Evolutionary conservation across 2,329 filamentous ascomycete species (phyloP).

Genomic region (Remersonia thermophila): DNA sequence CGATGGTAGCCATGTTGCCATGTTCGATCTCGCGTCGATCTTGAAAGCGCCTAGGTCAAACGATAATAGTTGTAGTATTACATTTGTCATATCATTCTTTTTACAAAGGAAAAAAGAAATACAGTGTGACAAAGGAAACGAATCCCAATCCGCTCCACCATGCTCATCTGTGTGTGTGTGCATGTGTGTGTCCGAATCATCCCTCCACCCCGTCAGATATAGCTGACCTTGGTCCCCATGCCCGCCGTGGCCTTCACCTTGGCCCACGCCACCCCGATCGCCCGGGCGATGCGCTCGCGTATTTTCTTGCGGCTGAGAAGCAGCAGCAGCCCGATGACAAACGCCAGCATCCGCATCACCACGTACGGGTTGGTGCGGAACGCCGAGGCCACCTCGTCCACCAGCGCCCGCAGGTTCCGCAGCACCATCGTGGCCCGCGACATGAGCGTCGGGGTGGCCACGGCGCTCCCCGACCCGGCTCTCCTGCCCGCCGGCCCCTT

Average conservation of each 20-base stretch:
- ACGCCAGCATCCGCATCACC: conserved; percentile 55
- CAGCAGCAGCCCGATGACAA: conserved; percentile 65
- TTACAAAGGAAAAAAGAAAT: conserved; percentile 6
- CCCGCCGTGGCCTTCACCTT: conserved; percentile 77
- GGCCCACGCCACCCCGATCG: conserved; percentile 60
- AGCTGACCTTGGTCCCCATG: conserved; percentile 96
- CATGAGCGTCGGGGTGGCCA: conserved; percentile 26
- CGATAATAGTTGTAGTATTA: neutral
- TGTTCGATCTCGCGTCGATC: too few species aligned
- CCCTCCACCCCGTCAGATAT: conserved; percentile 49
- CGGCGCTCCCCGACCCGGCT: conserved; percentile 15
- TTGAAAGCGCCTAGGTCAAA: too few species aligned
- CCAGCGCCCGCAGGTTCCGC: conserved; percentile 35
- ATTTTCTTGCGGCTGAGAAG: conserved; percentile 65
- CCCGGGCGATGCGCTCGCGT: conserved; percentile 58
- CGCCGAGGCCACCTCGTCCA: conserved; percentile 38
- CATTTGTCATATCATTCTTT: conserved; percentile 6
- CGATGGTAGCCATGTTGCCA: too few species aligned
- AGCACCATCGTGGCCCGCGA: conserved; percentile 41
- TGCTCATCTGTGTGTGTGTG: too few species aligned
- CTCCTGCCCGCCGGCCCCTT: conserved; percentile 1
- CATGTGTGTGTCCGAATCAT: too few species aligned
- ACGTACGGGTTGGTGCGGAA: conserved; percentile 45
- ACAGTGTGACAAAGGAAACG: neutral
- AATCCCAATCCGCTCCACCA: neutral